phyloP scores from a whole-genome alignment of 177 flowering plant species.

The Vitis hybrid region DNA sequence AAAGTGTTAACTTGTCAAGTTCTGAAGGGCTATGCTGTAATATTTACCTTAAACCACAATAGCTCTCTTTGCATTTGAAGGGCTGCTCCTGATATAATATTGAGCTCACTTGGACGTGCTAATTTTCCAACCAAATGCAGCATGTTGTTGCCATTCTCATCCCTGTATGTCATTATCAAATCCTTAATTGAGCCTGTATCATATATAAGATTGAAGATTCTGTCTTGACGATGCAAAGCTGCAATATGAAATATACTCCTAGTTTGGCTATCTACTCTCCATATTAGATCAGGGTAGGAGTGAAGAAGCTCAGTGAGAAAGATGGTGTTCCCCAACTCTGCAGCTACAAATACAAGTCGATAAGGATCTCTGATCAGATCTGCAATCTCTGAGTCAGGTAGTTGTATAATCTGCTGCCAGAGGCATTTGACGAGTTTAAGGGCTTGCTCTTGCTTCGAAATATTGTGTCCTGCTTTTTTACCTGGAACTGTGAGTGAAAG shows the following conservation, averaged over 20 bases:
- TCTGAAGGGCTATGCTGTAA: no score
- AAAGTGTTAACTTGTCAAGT: no score
- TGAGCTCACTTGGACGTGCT: no score
- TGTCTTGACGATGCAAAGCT: conserved; percentile 15
- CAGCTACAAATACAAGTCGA: conserved; percentile 19
- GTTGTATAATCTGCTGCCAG: conserved; percentile 9
- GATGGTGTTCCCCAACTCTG: conserved; percentile 19
- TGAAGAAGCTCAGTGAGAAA: conserved; percentile 21
- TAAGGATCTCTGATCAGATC: conserved; percentile 1
- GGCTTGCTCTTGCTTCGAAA: no score
- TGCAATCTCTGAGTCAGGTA: conserved; percentile 1
- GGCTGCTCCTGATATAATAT: no score
- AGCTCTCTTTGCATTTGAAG: no score
- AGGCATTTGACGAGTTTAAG: no score
- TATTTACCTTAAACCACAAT: no score
- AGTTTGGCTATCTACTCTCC: conserved; percentile 2
- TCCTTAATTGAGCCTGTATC: conserved; percentile 10
- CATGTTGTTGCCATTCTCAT: not conserved
- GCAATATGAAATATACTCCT: conserved; percentile 26
- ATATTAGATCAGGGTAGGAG: conserved; percentile 26
- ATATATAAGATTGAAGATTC: conserved; percentile 23
- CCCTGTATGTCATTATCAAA: not conserved
- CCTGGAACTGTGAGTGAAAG: not conserved
- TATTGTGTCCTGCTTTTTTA: not conserved
- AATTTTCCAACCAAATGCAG: not conserved